Base-by-base conservation (phyloP, 805 yeast genomes). In the Ogataea pignaliae region DNA sequence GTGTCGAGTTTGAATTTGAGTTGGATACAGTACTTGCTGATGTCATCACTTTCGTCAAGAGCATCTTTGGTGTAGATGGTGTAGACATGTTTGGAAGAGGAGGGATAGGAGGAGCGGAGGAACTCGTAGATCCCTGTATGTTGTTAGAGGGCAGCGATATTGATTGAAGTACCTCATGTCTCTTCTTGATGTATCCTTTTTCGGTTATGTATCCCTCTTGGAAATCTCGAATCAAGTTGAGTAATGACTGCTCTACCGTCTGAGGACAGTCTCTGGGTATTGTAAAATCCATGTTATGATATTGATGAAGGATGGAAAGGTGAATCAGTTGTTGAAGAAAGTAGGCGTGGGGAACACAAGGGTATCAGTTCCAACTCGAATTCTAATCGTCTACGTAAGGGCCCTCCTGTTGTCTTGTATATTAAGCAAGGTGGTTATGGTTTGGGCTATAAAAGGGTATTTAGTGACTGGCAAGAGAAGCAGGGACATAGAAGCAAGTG, bases 131-230 rank as follows among this genome's bases (percentile, higher is more conserved):
- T 21, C 26, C 26, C 7, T 21, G 26, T 7, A 21, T 21, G 26
- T 21, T 21, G 26, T 21, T 21, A 21, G 26, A 21, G 26, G 26
- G 26, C 26, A 21, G 26, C 1, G 52, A 43, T 10, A 17, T 32
- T 13, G 46, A 35, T n/a, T 48, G 52, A 26, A 73, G 57, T 16
- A 77, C 55, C 48, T 59, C 66, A 36, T 67, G 72, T 46, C 87
- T 65, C 48, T 80, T 83, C 52, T 76, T 82, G 36, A 70, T 67
- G 57, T 81, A 85, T 2, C 93, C 91, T 57, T 84, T 85, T 38
- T 75, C 82, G 0, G 93, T 85, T 44, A 85, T 66, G 45, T 81
- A 82, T 1, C 88, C 91, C 31, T 85, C 89, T 51, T 71, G 70
- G 48, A 68, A 79, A 48, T 81, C 87, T 10, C 64, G 55, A 12